Base-by-base conservation (phyloP, 768 basidiomycete species). In the Phylloporus arenicola region DNA sequence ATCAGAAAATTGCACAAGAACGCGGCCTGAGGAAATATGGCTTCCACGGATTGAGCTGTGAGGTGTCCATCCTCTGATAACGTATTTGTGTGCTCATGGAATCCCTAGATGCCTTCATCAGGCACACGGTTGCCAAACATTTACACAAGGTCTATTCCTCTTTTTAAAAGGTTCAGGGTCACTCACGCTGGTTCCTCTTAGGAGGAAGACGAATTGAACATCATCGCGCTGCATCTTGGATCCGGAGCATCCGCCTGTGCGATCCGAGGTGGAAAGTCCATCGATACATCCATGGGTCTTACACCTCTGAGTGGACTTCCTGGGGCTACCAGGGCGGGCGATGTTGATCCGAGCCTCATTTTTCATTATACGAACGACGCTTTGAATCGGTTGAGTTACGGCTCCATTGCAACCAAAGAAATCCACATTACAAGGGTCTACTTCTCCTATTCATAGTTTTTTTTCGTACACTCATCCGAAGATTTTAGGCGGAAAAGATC, bases 281-380 rank as follows among this genome's bases (percentile, higher is more conserved):
- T 85, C 55, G 90, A 95, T 67, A 94, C 91, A 1, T 84, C 81
- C 34, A 96, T 96, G 93, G 92, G 92, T 4, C 77, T 96, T 33
- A 93, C 93, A 1, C 92, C 92, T 4, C 68, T 93, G n/a, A 82
- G 82, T 48, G 92, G 92, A 3, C 72, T 95, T 0, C 91, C 92
- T 5, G 93, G 93, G 16, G 91, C 89, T 2, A 94, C 92, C 2
- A 83, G 93, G 43, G 79, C 84, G 14, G 93, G 93, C 9, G 75
- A 78, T 2, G 73, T 94, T 60, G 93, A 96, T 66, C 89, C 92
- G 12, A 83, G 83, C 37, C 77, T 93, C 45, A 84, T 95, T 54
- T 94, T 95, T 70, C 92, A 95, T 62, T 84, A 86, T 63, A 52
- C 57, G 10, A 81, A 79, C 39, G 77, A 77, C 53, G 71, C 73